phyloP scores from a whole-genome alignment of 139 green algal genomes.

The Edaphochlamys debaryana region DNA sequence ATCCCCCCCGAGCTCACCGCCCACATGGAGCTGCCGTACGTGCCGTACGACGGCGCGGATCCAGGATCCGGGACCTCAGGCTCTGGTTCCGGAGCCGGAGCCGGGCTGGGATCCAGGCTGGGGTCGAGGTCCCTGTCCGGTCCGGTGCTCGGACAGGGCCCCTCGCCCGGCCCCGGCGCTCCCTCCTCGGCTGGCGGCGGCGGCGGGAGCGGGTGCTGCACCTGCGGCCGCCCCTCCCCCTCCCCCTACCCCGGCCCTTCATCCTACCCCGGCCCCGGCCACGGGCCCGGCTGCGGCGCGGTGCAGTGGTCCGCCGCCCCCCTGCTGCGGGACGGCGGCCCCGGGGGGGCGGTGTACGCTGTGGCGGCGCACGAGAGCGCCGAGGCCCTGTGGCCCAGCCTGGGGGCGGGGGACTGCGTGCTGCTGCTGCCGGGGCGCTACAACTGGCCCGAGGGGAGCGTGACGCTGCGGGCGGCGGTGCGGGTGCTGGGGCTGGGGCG shows the following conservation, averaged over 20 bases:
- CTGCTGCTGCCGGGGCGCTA: constrained; percentile 52
- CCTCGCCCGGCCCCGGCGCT: background rate
- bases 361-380: constrained; percentile 3
- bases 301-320: constrained; percentile 7
- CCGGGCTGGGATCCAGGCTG: no score
- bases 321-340: background rate
- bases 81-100: no score
- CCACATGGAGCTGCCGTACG: constrained; percentile 6
- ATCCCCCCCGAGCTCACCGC: constrained; percentile 25
- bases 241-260: background rate
- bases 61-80: no score
- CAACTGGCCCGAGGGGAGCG: constrained; percentile 37
- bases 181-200: background rate
- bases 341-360: background rate
- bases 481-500: constrained; percentile 6
- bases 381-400: constrained; percentile 25
- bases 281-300: background rate
- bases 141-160: no score
- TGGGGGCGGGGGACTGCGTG: constrained; percentile 40
- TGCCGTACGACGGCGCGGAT: background rate
- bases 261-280: background rate
- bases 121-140: no score
- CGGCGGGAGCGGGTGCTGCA: background rate
- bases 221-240: no score
- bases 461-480: constrained; percentile 18